Evolutionary conservation across 306 rosid species (phyloP).

Genomic region (Nissolia schottii): DNA sequence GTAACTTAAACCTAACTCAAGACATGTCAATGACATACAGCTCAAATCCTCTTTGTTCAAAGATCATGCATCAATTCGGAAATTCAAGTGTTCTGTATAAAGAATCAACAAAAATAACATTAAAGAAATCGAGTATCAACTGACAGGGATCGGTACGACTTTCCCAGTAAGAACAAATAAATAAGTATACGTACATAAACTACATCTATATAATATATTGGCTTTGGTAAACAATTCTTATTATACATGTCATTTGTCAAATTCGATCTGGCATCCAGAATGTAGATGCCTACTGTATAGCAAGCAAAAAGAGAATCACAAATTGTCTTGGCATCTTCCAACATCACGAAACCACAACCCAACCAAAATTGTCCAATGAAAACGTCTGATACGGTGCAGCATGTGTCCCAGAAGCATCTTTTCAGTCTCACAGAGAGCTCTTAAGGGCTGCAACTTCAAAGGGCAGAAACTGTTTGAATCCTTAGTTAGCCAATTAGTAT

Average conservation of each 20-base stretch:
- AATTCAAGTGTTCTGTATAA: background rate
- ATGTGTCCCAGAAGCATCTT: slow-evolving; percentile 24
- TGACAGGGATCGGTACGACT: background rate
- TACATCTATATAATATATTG: slow-evolving; percentile 19
- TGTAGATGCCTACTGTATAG: slow-evolving; percentile 38
- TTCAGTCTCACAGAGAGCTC: slow-evolving; percentile 59
- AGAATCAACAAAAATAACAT: slow-evolving; percentile 3
- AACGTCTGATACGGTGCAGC: slow-evolving; percentile 23
- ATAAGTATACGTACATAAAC: slow-evolving; percentile 18
- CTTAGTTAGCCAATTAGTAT: slow-evolving; percentile 56
- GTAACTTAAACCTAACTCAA: background rate
- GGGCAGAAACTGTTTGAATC: slow-evolving; percentile 56
- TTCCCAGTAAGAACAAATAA: slow-evolving; percentile 2
- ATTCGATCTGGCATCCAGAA: slow-evolving; percentile 31
- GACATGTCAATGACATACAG: background rate
- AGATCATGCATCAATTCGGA: background rate
- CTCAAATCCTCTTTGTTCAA: background rate
- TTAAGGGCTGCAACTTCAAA: slow-evolving; percentile 57
- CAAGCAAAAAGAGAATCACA: slow-evolving; percentile 42
- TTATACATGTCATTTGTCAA: slow-evolving; percentile 48
- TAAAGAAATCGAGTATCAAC: background rate
- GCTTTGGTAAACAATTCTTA: slow-evolving; percentile 23
- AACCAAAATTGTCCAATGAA: slow-evolving; percentile 39
- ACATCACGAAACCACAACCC: slow-evolving; percentile 44
- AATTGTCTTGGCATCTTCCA: slow-evolving; percentile 38